Evolutionary conservation across 2,329 filamentous ascomycete species (phyloP), one percentile per base, ranked within the genome.

Genomic region (Penicillium sp.): DNA sequence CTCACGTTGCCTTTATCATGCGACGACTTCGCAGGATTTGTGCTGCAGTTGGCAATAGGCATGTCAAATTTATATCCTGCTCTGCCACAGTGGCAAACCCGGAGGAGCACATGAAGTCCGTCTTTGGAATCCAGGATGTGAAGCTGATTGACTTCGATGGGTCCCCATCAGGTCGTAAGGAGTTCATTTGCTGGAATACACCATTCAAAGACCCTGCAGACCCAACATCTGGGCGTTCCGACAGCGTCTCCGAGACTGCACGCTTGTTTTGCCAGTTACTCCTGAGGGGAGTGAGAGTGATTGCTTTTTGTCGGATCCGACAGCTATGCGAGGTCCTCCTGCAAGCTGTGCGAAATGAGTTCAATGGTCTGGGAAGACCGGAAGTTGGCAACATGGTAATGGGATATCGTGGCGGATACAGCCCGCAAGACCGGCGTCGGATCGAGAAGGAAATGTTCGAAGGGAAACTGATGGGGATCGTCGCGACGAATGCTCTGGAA

Each of bases 391-490:
- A 82, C 25, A 79, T 92, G 42, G 90, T 99, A 1, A 96, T 96
- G 91, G 90, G 89, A 0, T 99, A 99, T 66, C 85, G 94, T 55
- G 94, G 94, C 22, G 94, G 94, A 0, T 99, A 99, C 66, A 96
- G 92, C 3, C 85, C 92, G 2, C 88, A 95, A 68, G 94, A 99
- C 64, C 81, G 94, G 50, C 83, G 94, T 16, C 80, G 82, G 50
- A 96, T 99, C 53, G 94, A 99, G 70, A 84, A 81, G 24, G 92
- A 97, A 67, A 97, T 99, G 94, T 99, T 99, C 62, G 89, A 95
- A 50, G 94, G 94, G 0, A 94, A 92, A 63, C 79, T 99, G 1
- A 80, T 96, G 54, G 94, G 94, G 1, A 95, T 99, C 50, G 86
- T 99, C 28, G 92, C 92, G 2, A 99, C 94, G 0, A 95, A 87